Evolutionary conservation across 2,329 filamentous ascomycete genomes (phyloP).

Genomic region (Ceratocystis huliohia): DNA sequence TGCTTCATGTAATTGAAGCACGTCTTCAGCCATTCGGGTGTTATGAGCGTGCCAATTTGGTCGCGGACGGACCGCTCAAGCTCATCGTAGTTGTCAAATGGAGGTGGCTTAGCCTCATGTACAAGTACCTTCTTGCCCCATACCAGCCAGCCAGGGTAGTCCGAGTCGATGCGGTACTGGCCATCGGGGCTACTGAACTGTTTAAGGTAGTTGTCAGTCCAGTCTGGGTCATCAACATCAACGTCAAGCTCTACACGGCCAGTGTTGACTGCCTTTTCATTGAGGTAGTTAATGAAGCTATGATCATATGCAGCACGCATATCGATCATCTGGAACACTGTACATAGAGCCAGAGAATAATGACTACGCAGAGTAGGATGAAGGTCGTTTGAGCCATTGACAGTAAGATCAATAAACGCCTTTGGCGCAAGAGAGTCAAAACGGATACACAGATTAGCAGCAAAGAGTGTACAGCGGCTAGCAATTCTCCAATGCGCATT

Average conservation of each 20-base stretch:
- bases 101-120: conserved; percentile 57
- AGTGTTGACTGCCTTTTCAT: conserved; percentile 38
- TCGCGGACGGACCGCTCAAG: conserved; percentile 60
- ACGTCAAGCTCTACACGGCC: conserved; percentile 67
- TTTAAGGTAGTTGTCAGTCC: conserved; percentile 66
- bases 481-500: conserved; percentile 95
- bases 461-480: conserved; percentile 75
- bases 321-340: conserved; percentile 72
- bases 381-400: conserved; percentile 71
- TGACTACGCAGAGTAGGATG: conserved; percentile 75
- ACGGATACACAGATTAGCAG: conserved; percentile 79
- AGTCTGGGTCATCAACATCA: conserved; percentile 58
- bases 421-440: conserved; percentile 77
- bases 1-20: conserved; percentile 94
- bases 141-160: conserved; percentile 91
- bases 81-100: conserved; percentile 62
- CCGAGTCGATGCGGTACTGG: conserved; percentile 81
- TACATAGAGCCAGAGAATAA: conserved; percentile 65
- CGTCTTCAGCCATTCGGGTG: conserved; percentile 71
- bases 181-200: conserved; percentile 60
- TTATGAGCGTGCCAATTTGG: conserved; percentile 69
- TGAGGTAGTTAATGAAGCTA: conserved; percentile 71
- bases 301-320: conserved; percentile 76
- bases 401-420: conserved; percentile 71
- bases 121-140: conserved; percentile 84